phyloP scores from a whole-genome alignment of 164 flowering plant genomes.

The Vitis rupestris region DNA sequence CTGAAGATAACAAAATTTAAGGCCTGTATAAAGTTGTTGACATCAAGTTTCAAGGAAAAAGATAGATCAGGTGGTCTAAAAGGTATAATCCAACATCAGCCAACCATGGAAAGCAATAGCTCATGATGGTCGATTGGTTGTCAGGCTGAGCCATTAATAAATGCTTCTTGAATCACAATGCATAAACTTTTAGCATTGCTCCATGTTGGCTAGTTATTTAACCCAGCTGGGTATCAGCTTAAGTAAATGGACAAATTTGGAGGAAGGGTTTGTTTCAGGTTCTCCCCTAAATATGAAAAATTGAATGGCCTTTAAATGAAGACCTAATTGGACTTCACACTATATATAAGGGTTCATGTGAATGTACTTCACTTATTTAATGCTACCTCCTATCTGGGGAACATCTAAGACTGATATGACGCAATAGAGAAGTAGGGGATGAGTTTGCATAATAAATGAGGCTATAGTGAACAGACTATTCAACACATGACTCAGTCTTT shows the following conservation, averaged over 20 bases:
- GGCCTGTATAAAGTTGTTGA: too few species aligned
- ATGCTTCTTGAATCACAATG: too few species aligned
- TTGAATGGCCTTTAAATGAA: not conserved
- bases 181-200: too few species aligned
- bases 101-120: not conserved
- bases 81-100: not conserved
- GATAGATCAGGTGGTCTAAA: not conserved
- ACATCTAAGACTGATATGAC: conserved; percentile 13
- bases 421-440: conserved; percentile 2
- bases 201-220: too few species aligned
- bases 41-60: not conserved
- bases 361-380: not conserved
- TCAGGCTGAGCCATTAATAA: too few species aligned
- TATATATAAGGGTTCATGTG: conserved; percentile 8
- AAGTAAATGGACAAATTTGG: not conserved
- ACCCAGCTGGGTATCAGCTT: not conserved
- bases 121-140: not conserved
- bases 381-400: conserved; percentile 7
- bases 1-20: not conserved
- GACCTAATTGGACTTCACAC: not conserved
- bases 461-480: not conserved
- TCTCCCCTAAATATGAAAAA: not conserved
- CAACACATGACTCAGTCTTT: not conserved
- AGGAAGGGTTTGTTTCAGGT: not conserved
- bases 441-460: conserved; percentile 12